phyloP scores from a whole-genome alignment of 441 rosid genomes.

The Populus tomentosa region DNA sequence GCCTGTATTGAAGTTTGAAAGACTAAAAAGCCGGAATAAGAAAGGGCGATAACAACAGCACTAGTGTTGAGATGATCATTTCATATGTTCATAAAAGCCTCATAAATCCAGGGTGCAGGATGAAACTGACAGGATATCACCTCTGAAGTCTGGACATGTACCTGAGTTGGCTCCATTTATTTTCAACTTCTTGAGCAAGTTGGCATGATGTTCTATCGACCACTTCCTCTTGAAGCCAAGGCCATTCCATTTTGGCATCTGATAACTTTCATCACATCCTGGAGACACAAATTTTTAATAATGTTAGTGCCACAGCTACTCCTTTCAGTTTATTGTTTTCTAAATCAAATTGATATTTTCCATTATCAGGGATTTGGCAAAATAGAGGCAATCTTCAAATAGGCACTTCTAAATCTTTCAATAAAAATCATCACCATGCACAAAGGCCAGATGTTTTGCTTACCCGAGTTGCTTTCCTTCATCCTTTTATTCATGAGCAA shows the following conservation, averaged over 20 bases:
- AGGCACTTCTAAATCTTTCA: not conserved
- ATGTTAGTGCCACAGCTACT: not conserved
- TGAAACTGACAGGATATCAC: not conserved
- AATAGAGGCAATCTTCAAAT: not conserved
- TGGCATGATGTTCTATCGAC: conserved; percentile 34
- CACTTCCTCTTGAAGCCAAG: conserved; percentile 46
- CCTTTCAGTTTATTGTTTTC: not conserved
- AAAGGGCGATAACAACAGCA: not conserved
- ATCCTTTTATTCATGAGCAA: conserved; percentile 36
- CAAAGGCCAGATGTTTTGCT: not conserved
- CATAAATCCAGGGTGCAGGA: not conserved
- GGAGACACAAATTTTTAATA: conserved; percentile 2
- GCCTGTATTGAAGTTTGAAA: not conserved
- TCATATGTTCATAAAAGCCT: not conserved
- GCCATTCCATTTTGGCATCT: conserved; percentile 1
- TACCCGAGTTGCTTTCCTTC: conserved; percentile 42
- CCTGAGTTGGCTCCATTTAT: conserved; percentile 33
- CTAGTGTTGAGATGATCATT: not conserved
- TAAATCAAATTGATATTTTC: not conserved
- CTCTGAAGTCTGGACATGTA: conserved; percentile 6
- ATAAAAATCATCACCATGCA: not conserved
- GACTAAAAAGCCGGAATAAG: not conserved
- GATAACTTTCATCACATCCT: conserved; percentile 21
- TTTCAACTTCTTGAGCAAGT: conserved; percentile 48
- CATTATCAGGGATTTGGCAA: not conserved